These are phyloP conservation scores for Paramecium tetraurelia DNA, from an alignment of 73 alveolate genomes.

Conservation along the genomic window DNA sequence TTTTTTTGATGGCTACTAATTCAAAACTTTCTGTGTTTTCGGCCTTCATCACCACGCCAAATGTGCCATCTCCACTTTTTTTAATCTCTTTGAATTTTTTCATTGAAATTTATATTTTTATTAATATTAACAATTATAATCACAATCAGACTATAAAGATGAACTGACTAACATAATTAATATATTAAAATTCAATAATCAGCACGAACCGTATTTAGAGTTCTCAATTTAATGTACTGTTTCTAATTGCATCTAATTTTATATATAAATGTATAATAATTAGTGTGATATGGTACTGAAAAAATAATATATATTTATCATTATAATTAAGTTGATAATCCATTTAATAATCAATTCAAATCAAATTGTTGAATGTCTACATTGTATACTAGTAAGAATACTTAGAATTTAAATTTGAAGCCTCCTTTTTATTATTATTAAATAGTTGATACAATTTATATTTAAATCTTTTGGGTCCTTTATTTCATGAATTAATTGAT, in stretches of 20 bases:
- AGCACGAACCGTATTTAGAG: not conserved
- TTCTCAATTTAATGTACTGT: not conserved
- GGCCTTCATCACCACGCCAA: conserved; percentile 85
- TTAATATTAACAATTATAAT: not conserved
- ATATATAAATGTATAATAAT: too few species aligned
- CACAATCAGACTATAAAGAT: not conserved
- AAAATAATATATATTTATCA: too few species aligned
- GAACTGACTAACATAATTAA: not conserved
- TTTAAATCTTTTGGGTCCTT: too few species aligned
- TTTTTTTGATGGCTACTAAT: conserved; percentile 86
- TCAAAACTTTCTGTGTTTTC: conserved; percentile 76
- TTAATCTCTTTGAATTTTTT: conserved; percentile 79
- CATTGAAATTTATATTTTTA: conserved; percentile 61
- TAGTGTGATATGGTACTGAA: too few species aligned
- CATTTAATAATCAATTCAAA: too few species aligned
- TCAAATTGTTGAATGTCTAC: too few species aligned
- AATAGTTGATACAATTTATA: too few species aligned
- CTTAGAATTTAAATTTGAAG: too few species aligned
- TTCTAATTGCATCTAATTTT: not conserved
- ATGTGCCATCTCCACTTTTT: conserved; percentile 93
- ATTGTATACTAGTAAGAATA: too few species aligned
- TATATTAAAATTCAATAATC: not conserved
- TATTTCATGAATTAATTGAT: not conserved
- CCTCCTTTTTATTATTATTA: too few species aligned
- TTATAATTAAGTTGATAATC: too few species aligned